These are phyloP conservation scores for Ogataea kodamae DNA, from an alignment of 805 yeast species.

Conservation along the genomic window DNA sequence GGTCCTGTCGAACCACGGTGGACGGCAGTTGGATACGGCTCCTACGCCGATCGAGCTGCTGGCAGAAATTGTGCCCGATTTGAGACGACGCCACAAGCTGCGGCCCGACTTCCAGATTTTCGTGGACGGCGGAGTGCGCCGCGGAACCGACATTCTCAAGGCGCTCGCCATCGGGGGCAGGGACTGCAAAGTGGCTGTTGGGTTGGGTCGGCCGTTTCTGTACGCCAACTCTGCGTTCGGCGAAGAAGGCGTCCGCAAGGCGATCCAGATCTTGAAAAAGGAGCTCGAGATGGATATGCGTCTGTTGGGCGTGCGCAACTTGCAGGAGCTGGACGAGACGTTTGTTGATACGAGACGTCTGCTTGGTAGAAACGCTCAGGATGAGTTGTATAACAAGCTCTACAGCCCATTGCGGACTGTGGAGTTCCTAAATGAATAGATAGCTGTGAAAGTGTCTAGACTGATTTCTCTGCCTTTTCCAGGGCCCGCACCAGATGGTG, in stretches of 20 bases:
- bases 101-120: constrained; percentile 54
- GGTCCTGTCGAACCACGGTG: constrained; percentile 88
- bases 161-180: constrained; percentile 68
- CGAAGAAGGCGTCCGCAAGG: constrained; percentile 58
- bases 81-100: constrained; percentile 42
- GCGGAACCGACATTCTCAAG: constrained; percentile 65
- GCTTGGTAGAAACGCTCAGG: constrained; percentile 33
- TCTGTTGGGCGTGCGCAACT: constrained; percentile 62
- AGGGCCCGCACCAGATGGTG: constrained; percentile 25
- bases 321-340: constrained; percentile 56
- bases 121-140: constrained; percentile 66
- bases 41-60: constrained; percentile 74
- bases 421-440: constrained; percentile 28
- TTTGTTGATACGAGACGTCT: constrained; percentile 52
- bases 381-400: constrained; percentile 28
- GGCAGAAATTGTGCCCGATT: constrained; percentile 60
- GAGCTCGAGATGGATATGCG: constrained; percentile 79
- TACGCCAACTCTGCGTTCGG: constrained; percentile 65
- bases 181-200: constrained; percentile 69
- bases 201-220: constrained; percentile 63
- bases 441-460: too few species aligned
- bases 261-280: constrained; percentile 59
- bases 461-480: too few species aligned
- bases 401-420: constrained; percentile 32
- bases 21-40: constrained; percentile 80